Evolutionary conservation across 345 rosid genomes (phyloP), one percentile per base, ranked within the genome.

Genomic region (Corchorus capsularis): DNA sequence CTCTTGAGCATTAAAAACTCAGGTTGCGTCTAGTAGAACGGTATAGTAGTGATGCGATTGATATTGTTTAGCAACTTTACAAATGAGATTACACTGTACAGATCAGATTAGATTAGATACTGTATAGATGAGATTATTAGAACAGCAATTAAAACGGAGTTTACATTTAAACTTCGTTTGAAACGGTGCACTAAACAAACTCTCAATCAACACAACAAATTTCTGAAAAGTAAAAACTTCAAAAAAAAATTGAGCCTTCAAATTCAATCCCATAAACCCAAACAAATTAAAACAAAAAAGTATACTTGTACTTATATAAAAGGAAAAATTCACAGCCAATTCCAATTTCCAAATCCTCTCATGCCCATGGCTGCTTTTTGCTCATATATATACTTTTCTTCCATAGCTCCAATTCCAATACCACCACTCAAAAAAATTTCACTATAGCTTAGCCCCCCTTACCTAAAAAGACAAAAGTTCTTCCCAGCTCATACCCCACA

Each of bases 381-480:
- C 11, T 0, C 3, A 0, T n/a, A 8, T 8, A 13, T 3, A 12
- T 0, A 8, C 27, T 34, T 67, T 8, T 50, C 32, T 52, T 34
- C n/a, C 32, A 16, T 10, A 35, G 35, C 74, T 70, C n/a, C 62
- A 35, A 35, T 53, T 35, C n/a, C 62, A 12, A 53, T 11, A 54
- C 46, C 46, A 50, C 45, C 45, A 50, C 69, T 64, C 50, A 64
- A 64, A 64, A 13, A 5, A 27, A 27, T 27, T 45, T 62, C 19
- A 35, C 66, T 14, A 7, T 12, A 34, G n/a, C 41, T 62, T 14
- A 5, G 6, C 63, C n/a, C 61, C 27, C 49, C 32, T 22, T 27
- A 22, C 73, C 47, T 73, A 62, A 73, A 73, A 73, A 73, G 76
- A 73, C 76, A 49, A 73, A 73, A 47, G 46, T 46, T 73, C 57